Evolutionary conservation across 257 asterid genomes (phyloP).

Genomic region (Henckelia pumila): DNA sequence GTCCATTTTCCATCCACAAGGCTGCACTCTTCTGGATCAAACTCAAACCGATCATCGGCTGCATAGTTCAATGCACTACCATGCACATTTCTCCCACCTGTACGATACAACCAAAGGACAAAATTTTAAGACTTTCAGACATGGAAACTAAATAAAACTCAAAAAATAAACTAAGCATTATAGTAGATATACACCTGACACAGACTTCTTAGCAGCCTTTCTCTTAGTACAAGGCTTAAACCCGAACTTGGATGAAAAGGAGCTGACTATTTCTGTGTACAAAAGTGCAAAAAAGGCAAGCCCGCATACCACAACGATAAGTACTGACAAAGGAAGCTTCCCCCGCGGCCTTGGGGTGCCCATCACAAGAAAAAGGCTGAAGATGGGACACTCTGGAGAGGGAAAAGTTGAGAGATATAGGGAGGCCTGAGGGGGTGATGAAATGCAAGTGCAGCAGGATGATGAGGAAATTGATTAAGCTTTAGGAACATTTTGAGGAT

Average conservation of each 20-base stretch:
- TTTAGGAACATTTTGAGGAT: constrained; percentile 23
- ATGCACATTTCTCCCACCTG: constrained; percentile 34
- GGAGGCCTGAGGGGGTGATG: not conserved
- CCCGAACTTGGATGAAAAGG: constrained; percentile 47
- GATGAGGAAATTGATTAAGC: constrained; percentile 26
- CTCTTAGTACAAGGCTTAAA: constrained; percentile 44
- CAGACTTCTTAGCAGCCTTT: constrained; percentile 37
- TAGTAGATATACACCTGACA: constrained; percentile 23
- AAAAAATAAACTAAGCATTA: not conserved
- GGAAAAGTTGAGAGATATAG: constrained; percentile 10
- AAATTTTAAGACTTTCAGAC: not conserved
- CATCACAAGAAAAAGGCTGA: constrained; percentile 30
- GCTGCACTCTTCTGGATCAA: constrained; percentile 78
- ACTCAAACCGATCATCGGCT: constrained; percentile 73
- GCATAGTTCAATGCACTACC: constrained; percentile 45
- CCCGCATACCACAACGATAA: constrained; percentile 42
- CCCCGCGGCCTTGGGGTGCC: constrained; percentile 44
- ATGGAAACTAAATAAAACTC: not conserved
- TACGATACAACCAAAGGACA: not conserved
- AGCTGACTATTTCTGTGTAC: constrained; percentile 55
- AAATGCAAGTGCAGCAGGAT: constrained; percentile 29
- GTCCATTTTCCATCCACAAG: constrained; percentile 78
- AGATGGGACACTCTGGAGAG: not conserved
- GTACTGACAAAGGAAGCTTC: constrained; percentile 45
- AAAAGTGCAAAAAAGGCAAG: constrained; percentile 51